Conservation (phyloP, 2,329 filamentous ascomycete species). For the Trichoderma asperellum region DNA sequence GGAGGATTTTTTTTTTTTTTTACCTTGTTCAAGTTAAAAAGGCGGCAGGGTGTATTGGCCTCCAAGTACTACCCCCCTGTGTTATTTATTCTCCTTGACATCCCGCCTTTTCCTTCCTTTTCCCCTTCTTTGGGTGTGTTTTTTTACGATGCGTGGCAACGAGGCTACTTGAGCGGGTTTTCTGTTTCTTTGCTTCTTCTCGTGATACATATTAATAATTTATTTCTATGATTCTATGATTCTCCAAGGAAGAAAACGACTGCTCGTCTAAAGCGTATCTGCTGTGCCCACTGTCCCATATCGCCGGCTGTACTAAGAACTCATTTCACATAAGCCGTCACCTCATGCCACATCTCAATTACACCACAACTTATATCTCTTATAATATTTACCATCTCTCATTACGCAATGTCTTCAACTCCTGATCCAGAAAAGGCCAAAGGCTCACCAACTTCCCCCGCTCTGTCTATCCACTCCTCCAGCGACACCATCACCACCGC, state of each 20-base stretch:
- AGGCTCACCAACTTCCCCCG: background rate
- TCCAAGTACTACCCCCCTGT: constrained; percentile 15
- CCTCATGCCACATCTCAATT: background rate
- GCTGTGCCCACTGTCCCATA: background rate
- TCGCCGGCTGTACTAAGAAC: background rate
- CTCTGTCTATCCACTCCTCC: constrained; percentile 11
- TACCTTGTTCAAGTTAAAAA: background rate
- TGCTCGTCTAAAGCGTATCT: background rate
- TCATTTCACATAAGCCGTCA: background rate
- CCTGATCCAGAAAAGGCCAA: constrained; percentile 18
- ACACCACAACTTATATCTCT: background rate
- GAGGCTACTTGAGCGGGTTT: background rate
- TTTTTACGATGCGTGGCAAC: background rate
- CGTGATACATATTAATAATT: background rate
- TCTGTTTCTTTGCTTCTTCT: background rate
- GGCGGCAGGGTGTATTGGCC: background rate
- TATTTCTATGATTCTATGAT: constrained; percentile 12
- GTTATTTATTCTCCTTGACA: background rate
- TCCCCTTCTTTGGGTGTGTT: background rate
- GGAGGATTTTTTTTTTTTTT: background rate
- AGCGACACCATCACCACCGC: constrained; percentile 6
- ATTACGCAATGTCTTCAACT: background rate
- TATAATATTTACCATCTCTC: background rate
- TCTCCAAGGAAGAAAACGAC: background rate
- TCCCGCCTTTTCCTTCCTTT: background rate